phyloP scores from a whole-genome alignment of 352 stramenopile species.

The Globisporangium solare region DNA sequence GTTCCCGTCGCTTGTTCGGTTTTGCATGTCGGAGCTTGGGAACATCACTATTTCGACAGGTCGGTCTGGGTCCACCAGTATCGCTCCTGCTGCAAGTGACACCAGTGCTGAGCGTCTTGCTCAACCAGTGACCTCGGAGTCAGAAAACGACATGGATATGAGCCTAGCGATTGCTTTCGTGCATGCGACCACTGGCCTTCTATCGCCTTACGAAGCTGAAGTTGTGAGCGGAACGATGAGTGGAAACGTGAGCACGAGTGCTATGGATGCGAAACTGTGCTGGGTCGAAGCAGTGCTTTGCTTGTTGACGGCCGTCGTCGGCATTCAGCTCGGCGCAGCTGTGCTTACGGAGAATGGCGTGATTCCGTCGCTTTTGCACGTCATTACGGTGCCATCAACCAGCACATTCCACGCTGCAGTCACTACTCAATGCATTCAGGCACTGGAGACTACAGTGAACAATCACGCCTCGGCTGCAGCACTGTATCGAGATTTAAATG shows the following conservation, averaged over 20 bases:
- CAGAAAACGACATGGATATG: constrained; percentile 87
- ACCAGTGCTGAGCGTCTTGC: neutral
- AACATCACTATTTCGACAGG: constrained; percentile 17
- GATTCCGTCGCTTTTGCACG: constrained; percentile 72
- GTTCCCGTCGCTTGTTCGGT: constrained; percentile 79
- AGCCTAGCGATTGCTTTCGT: constrained; percentile 84
- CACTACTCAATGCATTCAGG: constrained; percentile 78
- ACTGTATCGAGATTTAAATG: constrained; percentile 82
- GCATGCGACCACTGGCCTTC: constrained; percentile 72
- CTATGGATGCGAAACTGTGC: constrained; percentile 47
- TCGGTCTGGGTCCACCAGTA: constrained; percentile 1
- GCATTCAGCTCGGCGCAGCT: constrained; percentile 66
- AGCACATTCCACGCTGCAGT: constrained; percentile 62
- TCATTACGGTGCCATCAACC: constrained; percentile 53
- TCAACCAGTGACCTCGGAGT: constrained; percentile 16
- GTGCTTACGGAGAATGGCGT: constrained; percentile 84
- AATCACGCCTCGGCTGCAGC: constrained; percentile 59
- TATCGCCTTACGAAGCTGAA: constrained; percentile 63
- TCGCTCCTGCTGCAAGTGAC: constrained; percentile 7
- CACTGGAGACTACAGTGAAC: constrained; percentile 78
- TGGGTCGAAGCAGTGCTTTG: constrained; percentile 81
- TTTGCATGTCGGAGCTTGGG: constrained; percentile 68
- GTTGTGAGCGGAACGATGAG: constrained; percentile 47
- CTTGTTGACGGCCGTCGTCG: constrained; percentile 66
- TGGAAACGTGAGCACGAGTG: constrained; percentile 35